Percentiles rank a stretch among this genome's conserved stretches.
phyloP scores from a whole-genome alignment of 2,329 filamentous ascomycete species.

The Raffaelea ambrosiae region DNA sequence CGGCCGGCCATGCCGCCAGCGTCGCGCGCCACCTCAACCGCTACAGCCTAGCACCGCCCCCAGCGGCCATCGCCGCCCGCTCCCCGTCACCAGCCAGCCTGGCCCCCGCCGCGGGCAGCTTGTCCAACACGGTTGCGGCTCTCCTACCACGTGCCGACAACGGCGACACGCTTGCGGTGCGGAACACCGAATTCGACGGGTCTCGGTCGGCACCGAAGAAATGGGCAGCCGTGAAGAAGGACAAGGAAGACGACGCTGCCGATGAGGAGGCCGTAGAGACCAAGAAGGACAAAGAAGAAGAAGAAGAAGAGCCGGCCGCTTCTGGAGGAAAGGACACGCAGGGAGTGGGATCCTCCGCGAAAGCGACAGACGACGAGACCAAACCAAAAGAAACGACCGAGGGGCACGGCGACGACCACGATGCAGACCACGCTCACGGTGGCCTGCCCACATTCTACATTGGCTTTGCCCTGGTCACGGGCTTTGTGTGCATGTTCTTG shows the following conservation, averaged over 20 bases:
- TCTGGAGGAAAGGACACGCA: too few species aligned
- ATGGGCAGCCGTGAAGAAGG: not conserved
- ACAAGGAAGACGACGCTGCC: not conserved
- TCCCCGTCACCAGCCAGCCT: not conserved
- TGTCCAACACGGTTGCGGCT: too few species aligned
- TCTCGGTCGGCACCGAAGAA: not conserved
- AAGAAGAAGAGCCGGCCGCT: not conserved
- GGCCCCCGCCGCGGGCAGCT: too few species aligned
- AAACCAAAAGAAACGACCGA: too few species aligned
- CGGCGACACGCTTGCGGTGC: too few species aligned
- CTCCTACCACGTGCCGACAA: too few species aligned
- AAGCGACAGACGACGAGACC: too few species aligned
- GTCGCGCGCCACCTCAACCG: too few species aligned
- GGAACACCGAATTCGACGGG: too few species aligned
- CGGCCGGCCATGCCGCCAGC: too few species aligned
- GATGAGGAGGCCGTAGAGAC: not conserved
- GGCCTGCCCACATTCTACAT: constrained; percentile 63
- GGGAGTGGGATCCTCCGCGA: too few species aligned
- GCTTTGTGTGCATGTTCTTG: constrained; percentile 95
- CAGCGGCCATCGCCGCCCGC: not conserved
- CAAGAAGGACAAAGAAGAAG: not conserved
- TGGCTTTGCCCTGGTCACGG: constrained; percentile 75
- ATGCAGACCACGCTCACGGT: constrained; percentile 25
- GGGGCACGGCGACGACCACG: constrained; percentile 19
- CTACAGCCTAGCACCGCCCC: not conserved